Base-by-base conservation (phyloP, 2,329 filamentous ascomycete species). In the Scytalidium sp. region DNA sequence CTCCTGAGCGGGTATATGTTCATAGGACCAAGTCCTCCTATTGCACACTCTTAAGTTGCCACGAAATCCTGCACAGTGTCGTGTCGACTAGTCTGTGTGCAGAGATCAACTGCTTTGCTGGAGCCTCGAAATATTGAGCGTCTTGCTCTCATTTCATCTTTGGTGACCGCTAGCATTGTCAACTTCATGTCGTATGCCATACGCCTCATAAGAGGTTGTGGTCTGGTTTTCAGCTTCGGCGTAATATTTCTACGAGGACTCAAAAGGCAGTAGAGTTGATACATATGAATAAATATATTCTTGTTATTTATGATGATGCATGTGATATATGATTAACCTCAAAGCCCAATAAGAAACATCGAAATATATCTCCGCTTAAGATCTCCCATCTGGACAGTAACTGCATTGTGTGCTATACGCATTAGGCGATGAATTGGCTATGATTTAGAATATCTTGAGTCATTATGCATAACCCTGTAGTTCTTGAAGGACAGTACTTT, bases 41-140 rank as follows among this genome's bases (percentile, higher is more conserved):
- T 68, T 88, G 90, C 90, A 93, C 88, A 87, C 88, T 88, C 87
- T 96, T 96, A 88, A 96, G 91, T 94, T 96, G 89, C 81, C 90
- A 91, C 81, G 80, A 83, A 74, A 72, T 58, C 68, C 76, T 78
- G 81, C 74, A 79, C 87, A 81, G 81, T 93, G 85, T 84, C 82
- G 83, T 91, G 89, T 84, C 87, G 85, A 94, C 92, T 85, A 94
- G 91, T 96, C 91, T 88, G 83, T 85, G 87, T 95, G 91, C 91
- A 89, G 78, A 96, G 78, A 96, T 61, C 53, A 49, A 66, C 44
- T 51, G 56, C 59, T 63, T 53, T 46, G 59, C 62, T 64, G 63
- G 63, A 65, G 64, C 62, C 63, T 59, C 55, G 63, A 63, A 58
- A 60, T 50, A 43, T 45, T 54, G 61, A 61, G 58, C 64, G 64